These are phyloP conservation scores for Candida tetrigidarum DNA, from an alignment of 1,139 yeast species.

Conservation along the genomic window DNA sequence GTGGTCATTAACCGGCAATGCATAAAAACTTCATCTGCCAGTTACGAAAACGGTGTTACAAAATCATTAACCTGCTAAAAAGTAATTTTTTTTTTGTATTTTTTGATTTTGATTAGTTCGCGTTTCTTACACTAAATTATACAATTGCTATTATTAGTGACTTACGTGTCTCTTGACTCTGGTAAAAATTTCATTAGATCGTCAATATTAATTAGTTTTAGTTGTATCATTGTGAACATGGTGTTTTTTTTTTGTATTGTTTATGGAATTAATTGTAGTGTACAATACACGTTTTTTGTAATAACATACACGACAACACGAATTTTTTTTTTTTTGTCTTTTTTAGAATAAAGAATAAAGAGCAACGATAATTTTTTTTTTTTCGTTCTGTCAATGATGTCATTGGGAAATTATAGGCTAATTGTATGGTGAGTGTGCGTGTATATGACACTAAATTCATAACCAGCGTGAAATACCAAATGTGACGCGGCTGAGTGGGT, in stretches of 20 bases:
- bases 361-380: neutral
- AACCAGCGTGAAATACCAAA: too few species aligned
- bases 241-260: neutral
- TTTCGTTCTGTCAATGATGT: neutral
- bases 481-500: neutral
- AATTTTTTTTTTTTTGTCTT: too few species aligned
- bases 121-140: neutral
- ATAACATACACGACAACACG: neutral
- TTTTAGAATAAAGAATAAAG: neutral
- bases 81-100: neutral
- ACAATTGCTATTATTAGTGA: too few species aligned
- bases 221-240: neutral
- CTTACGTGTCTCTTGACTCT: too few species aligned
- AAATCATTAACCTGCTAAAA: neutral
- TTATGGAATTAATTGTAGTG: neutral
- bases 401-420: too few species aligned
- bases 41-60: neutral
- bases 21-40: neutral
- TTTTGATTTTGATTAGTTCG: neutral
- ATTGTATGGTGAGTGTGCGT: too few species aligned
- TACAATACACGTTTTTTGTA: neutral
- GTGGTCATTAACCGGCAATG: neutral
- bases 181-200: too few species aligned
- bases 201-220: too few species aligned
- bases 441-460: too few species aligned